These are phyloP conservation scores for Neofusicoccum sp. DNA, from an alignment of 2,329 filamentous ascomycete genomes.

Conservation along the genomic window DNA sequence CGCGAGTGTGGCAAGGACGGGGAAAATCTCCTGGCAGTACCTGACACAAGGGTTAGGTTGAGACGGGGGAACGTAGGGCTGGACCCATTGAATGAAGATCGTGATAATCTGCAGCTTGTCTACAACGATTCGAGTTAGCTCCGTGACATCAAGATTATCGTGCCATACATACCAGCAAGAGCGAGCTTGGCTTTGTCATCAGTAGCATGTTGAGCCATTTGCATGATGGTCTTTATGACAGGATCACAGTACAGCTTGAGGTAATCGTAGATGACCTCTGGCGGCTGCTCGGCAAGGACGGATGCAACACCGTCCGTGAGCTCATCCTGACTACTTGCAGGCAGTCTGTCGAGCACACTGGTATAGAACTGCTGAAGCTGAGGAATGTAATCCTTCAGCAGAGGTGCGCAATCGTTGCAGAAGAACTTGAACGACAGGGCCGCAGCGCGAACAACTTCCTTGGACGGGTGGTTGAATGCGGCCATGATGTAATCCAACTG, in stretches of 20 bases:
- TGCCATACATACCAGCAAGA: conserved; percentile 67
- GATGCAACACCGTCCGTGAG: conserved; percentile 93
- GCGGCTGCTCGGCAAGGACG: conserved; percentile 82
- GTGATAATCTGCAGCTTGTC: conserved; percentile 92
- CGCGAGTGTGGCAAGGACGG: conserved; percentile 79
- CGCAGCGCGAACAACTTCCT: conserved; percentile 86
- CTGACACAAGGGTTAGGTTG: conserved; percentile 87
- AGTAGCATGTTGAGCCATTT: conserved; percentile 79
- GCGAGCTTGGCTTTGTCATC: conserved; percentile 81
- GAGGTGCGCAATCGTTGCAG: conserved; percentile 87
- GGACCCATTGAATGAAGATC: conserved; percentile 76
- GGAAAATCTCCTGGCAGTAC: conserved; percentile 94
- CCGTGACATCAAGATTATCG: not conserved
- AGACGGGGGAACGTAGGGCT: conserved; percentile 69
- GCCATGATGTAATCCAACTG: conserved; percentile 96
- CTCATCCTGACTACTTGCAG: conserved; percentile 86
- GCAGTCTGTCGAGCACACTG: conserved; percentile 80
- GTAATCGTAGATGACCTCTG: conserved; percentile 75
- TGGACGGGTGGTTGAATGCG: conserved; percentile 83
- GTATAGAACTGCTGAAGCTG: conserved; percentile 93
- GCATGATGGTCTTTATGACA: conserved; percentile 79
- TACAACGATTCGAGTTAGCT: conserved; percentile 31
- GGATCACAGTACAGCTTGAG: conserved; percentile 94
- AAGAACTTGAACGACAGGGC: conserved; percentile 96
- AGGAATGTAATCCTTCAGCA: conserved; percentile 77